phyloP scores from a whole-genome alignment of 208 protist genomes.

The Crithidia expoeki region DNA sequence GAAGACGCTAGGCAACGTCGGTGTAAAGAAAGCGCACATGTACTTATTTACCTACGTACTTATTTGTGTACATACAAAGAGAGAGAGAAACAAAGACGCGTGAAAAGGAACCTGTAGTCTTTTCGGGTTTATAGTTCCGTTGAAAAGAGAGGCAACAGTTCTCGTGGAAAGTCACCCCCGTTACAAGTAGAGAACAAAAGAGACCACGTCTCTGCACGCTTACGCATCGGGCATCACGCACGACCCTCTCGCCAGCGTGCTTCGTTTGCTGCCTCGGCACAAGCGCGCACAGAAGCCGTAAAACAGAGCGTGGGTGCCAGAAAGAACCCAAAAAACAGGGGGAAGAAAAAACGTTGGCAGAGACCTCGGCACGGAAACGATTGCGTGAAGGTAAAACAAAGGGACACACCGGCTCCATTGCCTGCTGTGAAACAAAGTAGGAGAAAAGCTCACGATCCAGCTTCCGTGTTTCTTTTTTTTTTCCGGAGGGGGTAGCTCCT shows the following conservation, averaged over 20 bases:
- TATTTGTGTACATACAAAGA: too few species aligned
- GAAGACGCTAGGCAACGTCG: too few species aligned
- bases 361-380: too few species aligned
- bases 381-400: too few species aligned
- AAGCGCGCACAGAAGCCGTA: background rate
- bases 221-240: background rate
- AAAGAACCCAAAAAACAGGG: background rate
- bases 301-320: background rate
- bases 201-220: background rate
- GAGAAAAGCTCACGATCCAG: too few species aligned
- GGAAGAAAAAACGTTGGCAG: conserved; percentile 6
- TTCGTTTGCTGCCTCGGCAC: too few species aligned
- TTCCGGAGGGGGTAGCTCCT: too few species aligned
- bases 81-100: conserved; percentile 5
- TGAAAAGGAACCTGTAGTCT: background rate
- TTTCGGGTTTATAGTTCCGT: conserved; percentile 1
- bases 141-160: background rate
- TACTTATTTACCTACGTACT: too few species aligned
- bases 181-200: conserved; percentile 8
- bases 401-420: too few species aligned
- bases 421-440: too few species aligned
- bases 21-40: too few species aligned
- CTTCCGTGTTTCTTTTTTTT: too few species aligned
- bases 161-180: conserved; percentile 12
- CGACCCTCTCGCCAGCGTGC: background rate